These are phyloP conservation scores for Aphanomyces invadans DNA, from an alignment of 352 stramenopile genomes.

Conservation along the genomic window DNA sequence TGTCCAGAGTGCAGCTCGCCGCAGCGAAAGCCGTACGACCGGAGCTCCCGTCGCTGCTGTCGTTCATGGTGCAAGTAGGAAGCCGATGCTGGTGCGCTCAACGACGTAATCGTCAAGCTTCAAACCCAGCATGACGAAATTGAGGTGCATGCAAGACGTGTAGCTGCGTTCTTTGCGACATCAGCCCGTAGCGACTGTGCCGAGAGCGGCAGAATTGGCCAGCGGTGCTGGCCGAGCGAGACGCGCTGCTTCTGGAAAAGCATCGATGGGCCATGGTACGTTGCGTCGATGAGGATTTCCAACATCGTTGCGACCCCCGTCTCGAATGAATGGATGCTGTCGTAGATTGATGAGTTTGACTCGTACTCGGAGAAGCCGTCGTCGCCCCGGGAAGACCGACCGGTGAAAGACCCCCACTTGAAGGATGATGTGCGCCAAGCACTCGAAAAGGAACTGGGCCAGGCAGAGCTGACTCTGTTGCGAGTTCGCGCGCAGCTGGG, in stretches of 20 bases:
- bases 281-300: too few relatives aligned
- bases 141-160: slow-evolving; percentile 24
- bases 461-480: slow-evolving; percentile 59
- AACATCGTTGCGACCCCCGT: too few relatives aligned
- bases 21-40: slow-evolving; percentile 21
- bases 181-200: slow-evolving; percentile 43
- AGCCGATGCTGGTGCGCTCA: slow-evolving; percentile 29
- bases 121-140: slow-evolving; percentile 43
- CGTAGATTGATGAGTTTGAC: slow-evolving; percentile 58
- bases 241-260: slow-evolving; percentile 74
- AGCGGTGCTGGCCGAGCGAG: slow-evolving; percentile 68
- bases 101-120: slow-evolving; percentile 46
- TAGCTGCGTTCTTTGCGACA: not conserved
- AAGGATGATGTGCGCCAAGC: slow-evolving; percentile 10
- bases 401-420: slow-evolving; percentile 33
- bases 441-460: slow-evolving; percentile 62
- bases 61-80: slow-evolving; percentile 11
- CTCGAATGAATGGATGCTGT: too few relatives aligned
- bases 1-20: slow-evolving; percentile 52
- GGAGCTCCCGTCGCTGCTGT: too few relatives aligned
- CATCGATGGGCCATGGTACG: slow-evolving; percentile 74
- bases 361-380: slow-evolving; percentile 26
- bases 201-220: slow-evolving; percentile 66
- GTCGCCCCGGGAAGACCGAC: slow-evolving; percentile 45
- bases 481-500: slow-evolving; percentile 64